These are phyloP conservation scores for Cutaneotrichosporon mucoides DNA, from an alignment of 1,284 basidiomycete species.

Conservation along the genomic window DNA sequence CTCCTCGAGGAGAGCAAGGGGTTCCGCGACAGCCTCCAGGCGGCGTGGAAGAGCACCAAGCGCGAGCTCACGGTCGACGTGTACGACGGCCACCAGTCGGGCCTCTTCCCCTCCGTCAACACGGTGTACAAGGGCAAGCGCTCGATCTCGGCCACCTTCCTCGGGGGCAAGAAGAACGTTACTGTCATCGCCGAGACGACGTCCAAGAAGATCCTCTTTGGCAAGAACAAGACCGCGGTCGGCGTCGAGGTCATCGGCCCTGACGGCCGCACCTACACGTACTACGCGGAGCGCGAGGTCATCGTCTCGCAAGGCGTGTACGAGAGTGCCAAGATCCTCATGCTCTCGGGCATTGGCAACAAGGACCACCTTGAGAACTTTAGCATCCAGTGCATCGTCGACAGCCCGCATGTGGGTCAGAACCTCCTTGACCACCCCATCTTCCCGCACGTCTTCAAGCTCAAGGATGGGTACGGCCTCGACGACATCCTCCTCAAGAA, in stretches of 20 bases:
- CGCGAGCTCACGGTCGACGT: slow-evolving; percentile 11
- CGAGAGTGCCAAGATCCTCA: slow-evolving; percentile 15
- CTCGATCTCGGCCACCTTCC: slow-evolving; percentile 8
- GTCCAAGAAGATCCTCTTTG: slow-evolving; percentile 13
- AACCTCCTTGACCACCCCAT: slow-evolving; percentile 64
- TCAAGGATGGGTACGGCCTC: slow-evolving; percentile 18
- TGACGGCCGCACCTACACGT: slow-evolving; percentile 13
- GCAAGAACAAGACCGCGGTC: slow-evolving; percentile 9
- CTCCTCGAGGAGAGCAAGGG: slow-evolving; percentile 11
- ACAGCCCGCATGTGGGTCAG: slow-evolving; percentile 63
- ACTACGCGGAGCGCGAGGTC: slow-evolving; percentile 14
- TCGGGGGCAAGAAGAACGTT: slow-evolving; percentile 13
- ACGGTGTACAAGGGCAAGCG: slow-evolving; percentile 10
- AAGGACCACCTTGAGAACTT: slow-evolving; percentile 8
- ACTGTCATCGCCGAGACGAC: slow-evolving; percentile 7
- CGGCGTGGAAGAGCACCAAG: slow-evolving; percentile 9
- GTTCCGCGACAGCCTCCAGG: slow-evolving; percentile 14
- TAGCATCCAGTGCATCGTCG: slow-evolving; percentile 18
- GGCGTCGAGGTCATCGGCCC: slow-evolving; percentile 14
- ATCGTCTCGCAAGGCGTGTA: slow-evolving; percentile 16
- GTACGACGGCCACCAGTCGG: slow-evolving; percentile 8
- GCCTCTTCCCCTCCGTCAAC: slow-evolving; percentile 15
- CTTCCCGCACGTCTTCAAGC: slow-evolving; percentile 18
- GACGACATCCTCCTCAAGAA: slow-evolving; percentile 13
- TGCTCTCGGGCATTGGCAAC: slow-evolving; percentile 15